Conservation (phyloP, 2,329 filamentous ascomycete genomes). For the Calonectria pseudoreteaudii region DNA sequence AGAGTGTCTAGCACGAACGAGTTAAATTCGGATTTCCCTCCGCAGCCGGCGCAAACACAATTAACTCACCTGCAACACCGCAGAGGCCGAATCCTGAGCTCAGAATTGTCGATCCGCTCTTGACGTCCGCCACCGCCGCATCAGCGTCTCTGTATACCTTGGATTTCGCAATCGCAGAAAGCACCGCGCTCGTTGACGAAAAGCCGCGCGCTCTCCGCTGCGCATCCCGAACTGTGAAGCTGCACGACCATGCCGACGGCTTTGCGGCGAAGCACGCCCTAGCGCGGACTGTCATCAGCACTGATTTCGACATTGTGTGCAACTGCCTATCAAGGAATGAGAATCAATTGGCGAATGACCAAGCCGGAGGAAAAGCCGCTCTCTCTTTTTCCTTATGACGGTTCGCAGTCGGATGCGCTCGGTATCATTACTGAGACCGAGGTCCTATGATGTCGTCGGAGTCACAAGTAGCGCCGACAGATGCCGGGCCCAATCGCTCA, state of each 20-base stretch:
- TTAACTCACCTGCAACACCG: conserved; percentile 75
- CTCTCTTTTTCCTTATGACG: conserved; percentile 9
- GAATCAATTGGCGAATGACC: neutral
- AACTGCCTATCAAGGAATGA: neutral
- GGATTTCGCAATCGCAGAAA: conserved; percentile 43
- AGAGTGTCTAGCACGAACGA: conserved; percentile 69
- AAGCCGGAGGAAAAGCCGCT: neutral
- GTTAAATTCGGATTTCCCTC: neutral
- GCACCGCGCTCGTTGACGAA: conserved; percentile 30
- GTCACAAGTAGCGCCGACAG: conserved; percentile 9
- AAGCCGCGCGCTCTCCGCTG: conserved; percentile 27
- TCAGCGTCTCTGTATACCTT: conserved; percentile 69
- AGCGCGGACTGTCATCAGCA: conserved; percentile 18
- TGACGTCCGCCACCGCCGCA: conserved; percentile 76
- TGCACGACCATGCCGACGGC: conserved; percentile 36
- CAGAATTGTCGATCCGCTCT: conserved; percentile 77
- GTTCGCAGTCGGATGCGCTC: neutral
- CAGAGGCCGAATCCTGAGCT: conserved; percentile 88
- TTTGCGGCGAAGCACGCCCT: conserved; percentile 19
- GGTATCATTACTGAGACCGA: conserved; percentile 18
- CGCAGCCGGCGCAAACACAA: neutral
- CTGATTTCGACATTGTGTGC: conserved; percentile 19
- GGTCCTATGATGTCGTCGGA: conserved; percentile 1
- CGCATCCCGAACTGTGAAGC: conserved; percentile 31
- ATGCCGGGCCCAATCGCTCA: neutral